Percentiles rank a stretch among this genome's conserved stretches.
These are phyloP conservation scores for Ziziphus jujuba DNA, from an alignment of 306 rosid species.

Conservation along the genomic window DNA sequence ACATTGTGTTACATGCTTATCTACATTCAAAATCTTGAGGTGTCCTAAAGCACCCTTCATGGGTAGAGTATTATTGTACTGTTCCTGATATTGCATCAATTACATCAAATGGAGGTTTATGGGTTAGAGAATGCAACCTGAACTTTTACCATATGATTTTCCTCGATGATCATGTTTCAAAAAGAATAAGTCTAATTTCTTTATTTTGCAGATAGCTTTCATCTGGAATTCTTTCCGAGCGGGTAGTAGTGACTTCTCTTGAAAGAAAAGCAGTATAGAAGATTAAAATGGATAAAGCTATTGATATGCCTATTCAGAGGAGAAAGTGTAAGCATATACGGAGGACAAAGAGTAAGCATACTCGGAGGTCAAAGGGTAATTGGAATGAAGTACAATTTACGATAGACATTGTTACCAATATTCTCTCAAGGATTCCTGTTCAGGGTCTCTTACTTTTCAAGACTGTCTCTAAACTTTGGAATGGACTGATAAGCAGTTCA, in stretches of 20 bases:
- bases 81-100: too few relatives aligned
- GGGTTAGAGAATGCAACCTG: too few relatives aligned
- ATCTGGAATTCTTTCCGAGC: slow-evolving; percentile 2
- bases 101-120: too few relatives aligned
- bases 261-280: neutral
- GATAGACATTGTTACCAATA: slow-evolving; percentile 10
- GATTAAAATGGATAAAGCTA: slow-evolving; percentile 4
- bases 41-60: too few relatives aligned
- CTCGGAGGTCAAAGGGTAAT: neutral
- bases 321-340: neutral
- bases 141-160: too few relatives aligned
- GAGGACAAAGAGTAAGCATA: neutral
- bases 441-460: slow-evolving; percentile 6
- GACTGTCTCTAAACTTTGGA: slow-evolving; percentile 19
- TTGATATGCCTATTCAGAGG: too few relatives aligned
- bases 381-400: slow-evolving; percentile 21
- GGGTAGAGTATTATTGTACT: too few relatives aligned
- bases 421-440: slow-evolving; percentile 28
- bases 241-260: slow-evolving; percentile 15
- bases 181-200: neutral
- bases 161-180: neutral
- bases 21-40: neutral
- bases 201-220: slow-evolving; percentile 19
- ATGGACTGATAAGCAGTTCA: slow-evolving; percentile 15
- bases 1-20: neutral